Evolutionary conservation across 352 stramenopile genomes (phyloP).

Genomic region (Globisporangium recalcitrans): DNA sequence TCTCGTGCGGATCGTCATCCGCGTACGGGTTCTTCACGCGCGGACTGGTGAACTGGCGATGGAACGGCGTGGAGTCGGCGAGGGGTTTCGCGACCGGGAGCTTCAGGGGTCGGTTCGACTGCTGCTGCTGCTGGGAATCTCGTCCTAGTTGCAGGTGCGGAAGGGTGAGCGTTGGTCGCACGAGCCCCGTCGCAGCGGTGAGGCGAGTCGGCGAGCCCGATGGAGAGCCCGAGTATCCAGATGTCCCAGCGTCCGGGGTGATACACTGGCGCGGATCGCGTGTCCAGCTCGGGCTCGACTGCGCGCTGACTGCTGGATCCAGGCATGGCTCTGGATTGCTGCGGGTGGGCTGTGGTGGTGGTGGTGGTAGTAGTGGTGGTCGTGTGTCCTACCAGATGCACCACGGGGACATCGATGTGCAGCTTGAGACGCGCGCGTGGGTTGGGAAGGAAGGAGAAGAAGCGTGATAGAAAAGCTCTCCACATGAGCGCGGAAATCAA

Average conservation of each 20-base stretch:
- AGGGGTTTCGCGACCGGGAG: conserved; percentile 8
- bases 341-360: background rate
- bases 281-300: conserved; percentile 95
- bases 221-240: conserved; percentile 29
- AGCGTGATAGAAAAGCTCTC: background rate
- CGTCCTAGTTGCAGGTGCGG: conserved; percentile 4
- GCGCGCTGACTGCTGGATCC: conserved; percentile 29
- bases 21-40: conserved; percentile 11
- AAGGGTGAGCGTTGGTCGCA: conserved; percentile 7
- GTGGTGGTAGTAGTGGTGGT: background rate
- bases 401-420: conserved; percentile 7
- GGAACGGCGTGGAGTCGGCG: conserved; percentile 11
- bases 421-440: conserved; percentile 13
- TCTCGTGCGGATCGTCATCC: conserved; percentile 6
- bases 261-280: conserved; percentile 91
- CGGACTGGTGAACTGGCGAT: conserved; percentile 13
- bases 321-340: background rate
- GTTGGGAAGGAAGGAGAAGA: conserved; percentile 5
- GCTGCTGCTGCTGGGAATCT: conserved; percentile 1
- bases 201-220: conserved; percentile 22
- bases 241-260: conserved; percentile 85
- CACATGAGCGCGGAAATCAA: conserved; percentile 11
- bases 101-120: background rate
- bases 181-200: conserved; percentile 10
- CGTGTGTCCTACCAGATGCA: background rate